Evolutionary conservation across 805 yeast species (phyloP).

Genomic region (Monosporozyma solicola): DNA sequence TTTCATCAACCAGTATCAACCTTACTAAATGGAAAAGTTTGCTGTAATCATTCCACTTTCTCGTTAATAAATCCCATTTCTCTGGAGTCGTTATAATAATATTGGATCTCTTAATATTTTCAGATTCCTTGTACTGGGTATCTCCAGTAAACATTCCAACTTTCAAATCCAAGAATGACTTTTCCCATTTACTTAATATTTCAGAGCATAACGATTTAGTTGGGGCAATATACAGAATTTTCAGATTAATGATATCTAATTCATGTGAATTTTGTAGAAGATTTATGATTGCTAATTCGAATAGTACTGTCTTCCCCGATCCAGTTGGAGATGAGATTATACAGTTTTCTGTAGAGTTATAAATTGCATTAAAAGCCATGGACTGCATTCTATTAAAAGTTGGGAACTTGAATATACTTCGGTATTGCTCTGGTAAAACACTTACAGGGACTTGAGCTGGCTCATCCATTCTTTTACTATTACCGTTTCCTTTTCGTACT

Average conservation of each 20-base stretch:
- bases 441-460: constrained; percentile 1
- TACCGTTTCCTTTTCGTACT: not conserved
- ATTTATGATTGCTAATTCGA: constrained; percentile 43
- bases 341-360: constrained; percentile 32
- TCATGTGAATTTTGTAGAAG: constrained; percentile 17
- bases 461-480: not conserved
- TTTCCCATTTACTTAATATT: constrained; percentile 38
- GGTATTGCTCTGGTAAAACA: constrained; percentile 33
- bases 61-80: constrained; percentile 50
- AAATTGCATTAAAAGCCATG: constrained; percentile 33
- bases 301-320: constrained; percentile 49
- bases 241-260: constrained; percentile 10
- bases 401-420: constrained; percentile 15
- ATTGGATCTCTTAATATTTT: constrained; percentile 39
- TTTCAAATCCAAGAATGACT: constrained; percentile 34
- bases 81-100: constrained; percentile 54
- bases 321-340: constrained; percentile 51
- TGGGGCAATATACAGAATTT: constrained; percentile 47
- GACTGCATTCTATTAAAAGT: constrained; percentile 44
- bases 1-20: constrained; percentile 41
- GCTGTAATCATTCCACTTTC: constrained; percentile 40
- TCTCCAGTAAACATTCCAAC: constrained; percentile 51
- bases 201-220: constrained; percentile 50
- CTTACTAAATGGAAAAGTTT: constrained; percentile 34
- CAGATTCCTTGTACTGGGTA: constrained; percentile 38